Percentiles rank a stretch among this genome's conserved stretches.
Conservation (phyloP, 225 moss, liverwort and hornwort genomes). For the Pleurozium schreberi region DNA sequence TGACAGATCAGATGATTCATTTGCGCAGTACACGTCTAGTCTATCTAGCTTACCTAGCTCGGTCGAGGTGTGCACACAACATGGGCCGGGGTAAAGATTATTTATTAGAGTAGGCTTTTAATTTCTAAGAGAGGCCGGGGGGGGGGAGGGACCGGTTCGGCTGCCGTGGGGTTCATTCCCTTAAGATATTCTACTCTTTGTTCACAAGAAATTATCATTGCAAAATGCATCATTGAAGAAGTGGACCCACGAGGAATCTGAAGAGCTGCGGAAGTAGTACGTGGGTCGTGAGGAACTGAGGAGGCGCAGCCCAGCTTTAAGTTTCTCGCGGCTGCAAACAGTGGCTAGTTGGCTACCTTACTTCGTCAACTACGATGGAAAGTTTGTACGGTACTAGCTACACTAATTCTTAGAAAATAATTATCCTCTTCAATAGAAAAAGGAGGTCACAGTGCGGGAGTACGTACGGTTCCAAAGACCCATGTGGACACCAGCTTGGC, state of each 20-base stretch:
- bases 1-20: background rate
- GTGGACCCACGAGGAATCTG: background rate
- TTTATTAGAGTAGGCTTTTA: background rate
- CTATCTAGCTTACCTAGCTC: too few relatives aligned
- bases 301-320: background rate
- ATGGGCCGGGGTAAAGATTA: background rate
- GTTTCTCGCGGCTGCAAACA: background rate
- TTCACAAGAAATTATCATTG: background rate
- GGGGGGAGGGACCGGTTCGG: background rate
- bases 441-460: background rate
- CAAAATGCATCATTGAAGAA: background rate
- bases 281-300: background rate
- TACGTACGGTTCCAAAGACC: background rate
- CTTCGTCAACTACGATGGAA: background rate
- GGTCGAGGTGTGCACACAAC: background rate
- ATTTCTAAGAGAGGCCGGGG: too few relatives aligned
- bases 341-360: too few relatives aligned
- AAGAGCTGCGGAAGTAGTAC: background rate
- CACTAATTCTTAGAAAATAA: background rate
- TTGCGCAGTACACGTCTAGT: background rate
- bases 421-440: too few relatives aligned
- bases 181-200: background rate
- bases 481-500: background rate
- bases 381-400: background rate
- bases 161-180: background rate